These are phyloP conservation scores for Citrus trifoliata DNA, from an alignment of 345 rosid species.

Conservation along the genomic window DNA sequence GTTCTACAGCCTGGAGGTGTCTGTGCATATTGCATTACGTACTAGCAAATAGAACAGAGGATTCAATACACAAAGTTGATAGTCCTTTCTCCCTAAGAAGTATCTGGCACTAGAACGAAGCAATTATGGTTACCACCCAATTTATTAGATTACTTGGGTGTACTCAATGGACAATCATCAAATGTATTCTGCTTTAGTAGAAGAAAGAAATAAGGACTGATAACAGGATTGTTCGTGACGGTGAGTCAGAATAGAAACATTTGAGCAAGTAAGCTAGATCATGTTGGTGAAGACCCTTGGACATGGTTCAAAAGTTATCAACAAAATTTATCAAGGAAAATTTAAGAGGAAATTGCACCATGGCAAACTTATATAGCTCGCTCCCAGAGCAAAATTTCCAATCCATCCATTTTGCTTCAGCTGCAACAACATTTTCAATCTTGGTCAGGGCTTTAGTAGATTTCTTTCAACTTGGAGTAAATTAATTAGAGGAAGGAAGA, in stretches of 20 bases:
- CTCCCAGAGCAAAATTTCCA: constrained; percentile 94
- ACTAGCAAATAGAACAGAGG: neutral
- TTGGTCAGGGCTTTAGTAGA: constrained; percentile 14
- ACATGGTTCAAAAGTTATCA: neutral
- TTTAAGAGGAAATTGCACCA: constrained; percentile 46
- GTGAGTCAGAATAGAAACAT: neutral
- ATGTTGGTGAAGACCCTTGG: neutral
- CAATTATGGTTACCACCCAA: neutral
- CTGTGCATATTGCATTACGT: too few species aligned
- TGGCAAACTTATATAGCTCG: constrained; percentile 96
- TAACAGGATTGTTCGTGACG: neutral
- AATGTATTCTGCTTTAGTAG: neutral
- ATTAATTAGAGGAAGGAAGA: constrained; percentile 13
- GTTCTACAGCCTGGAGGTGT: too few species aligned
- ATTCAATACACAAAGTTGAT: neutral
- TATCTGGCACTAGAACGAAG: neutral
- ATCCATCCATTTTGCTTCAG: constrained; percentile 99
- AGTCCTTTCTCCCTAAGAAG: neutral
- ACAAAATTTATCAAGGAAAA: neutral
- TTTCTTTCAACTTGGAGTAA: constrained; percentile 11
- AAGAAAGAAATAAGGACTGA: neutral
- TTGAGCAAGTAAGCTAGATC: neutral
- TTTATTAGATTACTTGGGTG: neutral
- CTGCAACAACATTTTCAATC: constrained; percentile 40
- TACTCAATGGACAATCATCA: neutral